phyloP scores from a whole-genome alignment of 2,329 filamentous ascomycete genomes.

The Cryphonectria nitschkei region DNA sequence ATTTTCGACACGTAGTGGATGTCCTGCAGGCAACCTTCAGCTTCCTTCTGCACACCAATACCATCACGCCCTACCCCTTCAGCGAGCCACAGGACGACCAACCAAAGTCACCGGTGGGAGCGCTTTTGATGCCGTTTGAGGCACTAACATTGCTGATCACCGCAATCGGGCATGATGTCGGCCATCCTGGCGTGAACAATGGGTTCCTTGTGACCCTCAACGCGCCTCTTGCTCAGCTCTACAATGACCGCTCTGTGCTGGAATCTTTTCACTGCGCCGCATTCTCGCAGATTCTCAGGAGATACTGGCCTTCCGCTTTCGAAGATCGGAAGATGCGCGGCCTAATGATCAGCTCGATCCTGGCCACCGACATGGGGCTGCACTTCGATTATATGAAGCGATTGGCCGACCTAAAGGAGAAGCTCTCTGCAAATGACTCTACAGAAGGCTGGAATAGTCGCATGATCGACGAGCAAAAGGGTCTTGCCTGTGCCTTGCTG shows the following conservation, averaged over 20 bases:
- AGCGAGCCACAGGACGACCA: conserved; percentile 41
- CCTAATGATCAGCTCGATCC: conserved; percentile 95
- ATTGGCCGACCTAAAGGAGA: conserved; percentile 78
- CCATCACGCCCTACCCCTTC: conserved; percentile 65
- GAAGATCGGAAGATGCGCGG: conserved; percentile 79
- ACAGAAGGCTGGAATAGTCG: conserved; percentile 78
- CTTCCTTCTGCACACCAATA: conserved; percentile 81
- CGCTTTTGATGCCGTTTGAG: conserved; percentile 82
- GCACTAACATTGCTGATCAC: conserved; percentile 87
- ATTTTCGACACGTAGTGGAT: conserved; percentile 96
- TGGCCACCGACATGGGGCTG: conserved; percentile 95
- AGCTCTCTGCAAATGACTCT: conserved; percentile 67
- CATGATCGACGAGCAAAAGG: conserved; percentile 74
- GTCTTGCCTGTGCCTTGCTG: conserved; percentile 83
- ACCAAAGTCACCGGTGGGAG: conserved; percentile 67
- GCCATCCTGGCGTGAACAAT: conserved; percentile 97
- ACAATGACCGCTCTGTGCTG: conserved; percentile 94
- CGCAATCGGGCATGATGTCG: conserved; percentile 97
- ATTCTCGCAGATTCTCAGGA: conserved; percentile 91
- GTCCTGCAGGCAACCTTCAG: conserved; percentile 92
- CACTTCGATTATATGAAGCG: conserved; percentile 97
- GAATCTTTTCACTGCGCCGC: conserved; percentile 98
- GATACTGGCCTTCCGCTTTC: conserved; percentile 87
- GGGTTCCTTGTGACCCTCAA: conserved; percentile 92
- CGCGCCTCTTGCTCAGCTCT: conserved; percentile 89